These are phyloP conservation scores for Ceratobasidium theobromae DNA, from an alignment of 1,284 basidiomycete species.

Conservation along the genomic window DNA sequence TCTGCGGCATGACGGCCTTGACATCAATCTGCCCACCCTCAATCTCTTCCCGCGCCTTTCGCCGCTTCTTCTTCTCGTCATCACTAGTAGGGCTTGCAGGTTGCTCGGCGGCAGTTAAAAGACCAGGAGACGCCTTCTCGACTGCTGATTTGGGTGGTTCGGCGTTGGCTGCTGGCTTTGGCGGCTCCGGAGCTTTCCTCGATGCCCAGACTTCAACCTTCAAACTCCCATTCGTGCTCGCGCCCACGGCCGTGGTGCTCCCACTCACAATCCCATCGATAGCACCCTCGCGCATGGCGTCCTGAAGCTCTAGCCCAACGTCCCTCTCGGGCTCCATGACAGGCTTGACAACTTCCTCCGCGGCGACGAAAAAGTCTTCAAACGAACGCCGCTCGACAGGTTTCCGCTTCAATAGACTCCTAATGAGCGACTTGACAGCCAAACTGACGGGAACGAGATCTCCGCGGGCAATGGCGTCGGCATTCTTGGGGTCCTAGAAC, in stretches of 20 bases:
- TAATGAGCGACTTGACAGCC: conserved; percentile 89
- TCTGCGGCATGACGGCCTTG: conserved; percentile 73
- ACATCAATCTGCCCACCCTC: conserved; percentile 61
- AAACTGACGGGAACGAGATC: conserved; percentile 60
- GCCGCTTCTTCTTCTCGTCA: conserved; percentile 18
- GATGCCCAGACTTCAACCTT: conserved; percentile 39
- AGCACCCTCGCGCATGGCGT: conserved; percentile 36
- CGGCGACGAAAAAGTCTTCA: conserved; percentile 79
- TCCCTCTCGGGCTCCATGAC: conserved; percentile 64
- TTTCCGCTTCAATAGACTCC: conserved; percentile 77
- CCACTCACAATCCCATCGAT: conserved; percentile 35
- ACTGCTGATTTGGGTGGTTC: conserved; percentile 30
- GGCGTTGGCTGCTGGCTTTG: conserved; percentile 23
- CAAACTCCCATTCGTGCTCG: conserved; percentile 42
- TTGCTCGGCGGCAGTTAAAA: conserved; percentile 24
- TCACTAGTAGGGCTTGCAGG: conserved; percentile 25
- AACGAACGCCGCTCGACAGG: conserved; percentile 87
- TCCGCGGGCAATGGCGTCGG: conserved; percentile 28
- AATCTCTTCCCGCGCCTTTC: conserved; percentile 10
- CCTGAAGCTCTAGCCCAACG: conserved; percentile 40
- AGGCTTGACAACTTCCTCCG: conserved; percentile 75
- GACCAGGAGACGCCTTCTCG: not conserved
- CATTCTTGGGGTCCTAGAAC: conserved; percentile 45
- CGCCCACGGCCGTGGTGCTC: conserved; percentile 31
- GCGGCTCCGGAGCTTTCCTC: conserved; percentile 23